A percentile compares a stretch with the other conserved stretches of the same genome.
Conservation (phyloP, 192 early-diverging fungal species). For the Umbelopsis isabellina region DNA sequence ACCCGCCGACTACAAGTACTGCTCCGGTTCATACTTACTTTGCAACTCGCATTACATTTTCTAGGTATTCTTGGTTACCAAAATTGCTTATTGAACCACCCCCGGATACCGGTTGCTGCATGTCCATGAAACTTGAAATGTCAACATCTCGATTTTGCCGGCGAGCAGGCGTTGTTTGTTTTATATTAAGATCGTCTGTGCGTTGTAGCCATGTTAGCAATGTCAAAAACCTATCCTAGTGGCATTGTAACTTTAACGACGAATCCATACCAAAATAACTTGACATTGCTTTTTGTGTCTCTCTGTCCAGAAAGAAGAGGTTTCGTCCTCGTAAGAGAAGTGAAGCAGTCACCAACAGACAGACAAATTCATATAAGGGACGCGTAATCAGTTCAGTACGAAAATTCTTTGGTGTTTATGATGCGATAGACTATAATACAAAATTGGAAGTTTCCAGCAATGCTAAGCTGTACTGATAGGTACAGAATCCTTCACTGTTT, state of each 20-base stretch:
- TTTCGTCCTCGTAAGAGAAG: not conserved
- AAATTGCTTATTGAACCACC: not conserved
- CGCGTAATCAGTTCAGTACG: not conserved
- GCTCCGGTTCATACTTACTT: not conserved
- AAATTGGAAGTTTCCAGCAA: too few relatives aligned
- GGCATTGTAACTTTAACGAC: not conserved
- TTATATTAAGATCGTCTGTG: conserved; percentile 19
- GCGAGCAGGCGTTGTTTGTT: not conserved
- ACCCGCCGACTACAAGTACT: not conserved
- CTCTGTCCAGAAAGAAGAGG: too few relatives aligned
- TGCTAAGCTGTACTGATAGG: conserved; percentile 8
- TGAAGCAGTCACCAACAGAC: not conserved
- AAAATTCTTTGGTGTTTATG: not conserved
- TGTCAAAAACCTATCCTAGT: not conserved
- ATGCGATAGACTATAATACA: not conserved
- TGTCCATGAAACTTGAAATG: conserved; percentile 17
- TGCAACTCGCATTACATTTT: conserved; percentile 14
- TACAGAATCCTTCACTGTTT: not conserved
- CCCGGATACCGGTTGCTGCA: not conserved
- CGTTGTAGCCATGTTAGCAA: not conserved
- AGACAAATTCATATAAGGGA: not conserved
- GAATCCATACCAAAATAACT: conserved; percentile 9
- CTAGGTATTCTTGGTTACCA: conserved; percentile 19
- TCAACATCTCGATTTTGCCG: conserved; percentile 15
- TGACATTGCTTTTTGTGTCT: not conserved